Evolutionary conservation across 495 filamentous ascomycete genomes (phyloP).

Genomic region (Aspergillus sparsus): DNA sequence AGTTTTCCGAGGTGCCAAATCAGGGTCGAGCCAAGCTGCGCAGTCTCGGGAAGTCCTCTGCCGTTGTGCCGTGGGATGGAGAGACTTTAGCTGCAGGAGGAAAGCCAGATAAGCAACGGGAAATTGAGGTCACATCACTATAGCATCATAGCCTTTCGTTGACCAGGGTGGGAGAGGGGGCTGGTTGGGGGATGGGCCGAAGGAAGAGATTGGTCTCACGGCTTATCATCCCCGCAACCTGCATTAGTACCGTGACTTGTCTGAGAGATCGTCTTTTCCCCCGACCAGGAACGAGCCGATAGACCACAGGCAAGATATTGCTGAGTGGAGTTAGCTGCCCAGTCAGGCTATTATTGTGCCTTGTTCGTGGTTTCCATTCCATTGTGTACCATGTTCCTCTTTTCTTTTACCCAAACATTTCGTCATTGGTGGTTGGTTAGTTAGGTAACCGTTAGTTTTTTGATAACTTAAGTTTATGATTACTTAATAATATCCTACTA

Average conservation of each 20-base stretch:
- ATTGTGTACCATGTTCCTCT: background rate
- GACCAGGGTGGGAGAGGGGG: background rate
- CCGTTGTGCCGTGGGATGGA: background rate
- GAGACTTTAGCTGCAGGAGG: background rate
- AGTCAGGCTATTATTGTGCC: slow-evolving; percentile 1
- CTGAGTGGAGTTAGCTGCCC: background rate
- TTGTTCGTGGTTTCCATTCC: background rate
- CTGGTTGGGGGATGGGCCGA: background rate
- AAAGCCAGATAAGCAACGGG: background rate
- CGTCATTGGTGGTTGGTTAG: too few species aligned
- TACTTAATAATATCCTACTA: too few species aligned
- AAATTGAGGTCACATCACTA: slow-evolving; percentile 5
- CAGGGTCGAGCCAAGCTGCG: background rate
- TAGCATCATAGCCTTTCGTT: background rate
- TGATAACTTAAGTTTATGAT: too few species aligned
- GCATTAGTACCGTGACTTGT: slow-evolving; percentile 6
- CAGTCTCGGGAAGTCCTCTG: background rate
- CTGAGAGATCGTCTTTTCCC: background rate
- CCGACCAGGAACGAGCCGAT: slow-evolving; percentile 2
- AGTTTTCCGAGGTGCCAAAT: slow-evolving; percentile 13
- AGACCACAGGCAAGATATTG: background rate
- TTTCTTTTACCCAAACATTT: background rate
- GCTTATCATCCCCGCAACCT: slow-evolving; percentile 5
- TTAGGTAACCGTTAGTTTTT: too few species aligned
- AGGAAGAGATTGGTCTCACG: background rate